Evolutionary conservation across 176 grass and related monocot genomes (phyloP), one percentile per base, ranked within the genome.

Genomic region (Melocanna baccifera): DNA sequence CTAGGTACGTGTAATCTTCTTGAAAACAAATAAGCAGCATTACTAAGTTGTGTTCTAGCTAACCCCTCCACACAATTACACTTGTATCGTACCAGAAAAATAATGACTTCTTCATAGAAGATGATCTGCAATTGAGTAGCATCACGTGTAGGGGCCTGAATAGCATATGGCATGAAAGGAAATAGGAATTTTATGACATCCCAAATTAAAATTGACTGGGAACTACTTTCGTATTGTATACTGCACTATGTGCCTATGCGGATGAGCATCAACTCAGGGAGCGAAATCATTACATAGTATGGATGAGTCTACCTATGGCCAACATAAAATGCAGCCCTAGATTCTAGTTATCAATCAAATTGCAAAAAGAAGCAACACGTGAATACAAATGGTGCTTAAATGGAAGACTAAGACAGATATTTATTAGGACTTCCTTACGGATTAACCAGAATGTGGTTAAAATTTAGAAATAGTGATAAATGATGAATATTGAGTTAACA

Each of bases 281-380:
- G 72, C 10, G 42, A 69, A 80, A 91, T 91, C 80, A 91, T 91
- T 75, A 70, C 75, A 77, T 58, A 22, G 30, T 55, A 4, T 39
- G 15, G 85, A 80, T 77, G 81, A 70, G 68, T 64, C 22, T 70
- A 23, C 62, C 41, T 69, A 69, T 53, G 51, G 14, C 51, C 42
- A 80, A 53, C 69, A 69, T 83, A 80, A 62, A 80, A 87, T 87
- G 34, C 53, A 91, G 23, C 71, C 62, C 69, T 87, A 84, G 76
- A 84, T 84, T 69, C 75, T 26, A 80, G 68, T 80, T 47, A 68
- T 81, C 76, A 84, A 39, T 43, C 42, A 76, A 87, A 45, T 62
- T 75, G 32, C 68, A 63, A 63, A 83, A 80, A 52, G 63, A 46
- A 75, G 51, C 61, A 56, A 69, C 89, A 80, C 76, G 80, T 80